Evolutionary conservation across 2,329 filamentous ascomycete genomes (phyloP).

Genomic region (Epichloe baconii): DNA sequence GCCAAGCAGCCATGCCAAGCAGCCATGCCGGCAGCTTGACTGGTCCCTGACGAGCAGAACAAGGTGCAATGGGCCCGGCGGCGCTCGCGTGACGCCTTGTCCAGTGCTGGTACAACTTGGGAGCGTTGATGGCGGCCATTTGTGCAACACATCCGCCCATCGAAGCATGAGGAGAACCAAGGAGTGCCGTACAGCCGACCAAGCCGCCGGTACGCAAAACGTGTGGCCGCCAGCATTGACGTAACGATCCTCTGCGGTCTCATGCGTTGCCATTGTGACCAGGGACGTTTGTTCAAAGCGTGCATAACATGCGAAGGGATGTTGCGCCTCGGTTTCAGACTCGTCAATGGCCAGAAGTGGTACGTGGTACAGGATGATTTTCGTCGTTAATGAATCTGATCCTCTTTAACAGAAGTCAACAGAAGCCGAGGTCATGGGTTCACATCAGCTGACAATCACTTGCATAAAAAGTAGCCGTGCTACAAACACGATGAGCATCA

Average conservation of each 20-base stretch:
- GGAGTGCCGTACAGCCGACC: conserved; percentile 16
- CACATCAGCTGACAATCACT: background rate
- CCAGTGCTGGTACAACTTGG: conserved; percentile 17
- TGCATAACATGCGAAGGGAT: no score
- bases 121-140: conserved; percentile 26
- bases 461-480: no score
- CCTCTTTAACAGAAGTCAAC: background rate
- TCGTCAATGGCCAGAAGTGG: no score
- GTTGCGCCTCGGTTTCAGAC: no score
- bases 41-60: conserved; percentile 19
- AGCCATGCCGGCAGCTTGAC: conserved; percentile 18
- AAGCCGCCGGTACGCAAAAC: conserved; percentile 20
- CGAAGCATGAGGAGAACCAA: conserved; percentile 17
- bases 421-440: background rate
- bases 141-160: conserved; percentile 32
- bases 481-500: no score
- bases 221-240: conserved; percentile 17
- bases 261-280: conserved; percentile 17
- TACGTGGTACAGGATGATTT: no score
- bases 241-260: conserved; percentile 16
- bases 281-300: background rate
- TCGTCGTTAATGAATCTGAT: no score
- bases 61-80: conserved; percentile 15
- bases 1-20: conserved; percentile 21
- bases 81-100: conserved; percentile 18